Evolutionary conservation across 805 yeast species (phyloP).

Genomic region (Kluyveromyces wickerhamii): DNA sequence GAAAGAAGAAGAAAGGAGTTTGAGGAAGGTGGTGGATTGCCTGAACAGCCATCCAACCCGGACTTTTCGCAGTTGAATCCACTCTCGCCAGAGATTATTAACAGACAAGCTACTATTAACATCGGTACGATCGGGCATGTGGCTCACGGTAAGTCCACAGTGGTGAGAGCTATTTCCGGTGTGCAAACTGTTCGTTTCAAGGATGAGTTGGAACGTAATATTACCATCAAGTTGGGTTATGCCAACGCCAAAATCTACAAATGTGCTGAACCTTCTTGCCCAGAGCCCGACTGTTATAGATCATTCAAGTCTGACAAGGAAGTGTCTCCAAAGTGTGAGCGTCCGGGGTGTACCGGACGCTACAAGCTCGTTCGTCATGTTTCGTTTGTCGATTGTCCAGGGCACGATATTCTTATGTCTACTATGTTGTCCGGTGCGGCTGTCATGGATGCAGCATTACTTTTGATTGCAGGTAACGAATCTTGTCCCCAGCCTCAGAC

Average conservation of each 20-base stretch:
- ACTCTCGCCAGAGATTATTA: slow-evolving; percentile 87
- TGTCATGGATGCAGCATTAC: slow-evolving; percentile 98
- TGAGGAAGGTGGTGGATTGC: slow-evolving; percentile 97
- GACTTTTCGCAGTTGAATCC: slow-evolving; percentile 80
- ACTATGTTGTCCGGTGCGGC: slow-evolving; percentile 99
- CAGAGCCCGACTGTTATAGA: slow-evolving; percentile 90
- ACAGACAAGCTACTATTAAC: slow-evolving; percentile 97
- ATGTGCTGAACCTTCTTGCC: slow-evolving; percentile 78
- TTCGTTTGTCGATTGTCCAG: slow-evolving; percentile 98
- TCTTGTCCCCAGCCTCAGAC: slow-evolving; percentile 99
- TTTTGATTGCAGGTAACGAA: slow-evolving; percentile 96
- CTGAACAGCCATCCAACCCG: slow-evolving; percentile 89
- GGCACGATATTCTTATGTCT: slow-evolving; percentile 99
- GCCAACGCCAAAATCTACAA: slow-evolving; percentile 98
- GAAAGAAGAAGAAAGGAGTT: slow-evolving; percentile 77
- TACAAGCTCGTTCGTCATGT: slow-evolving; percentile 91
- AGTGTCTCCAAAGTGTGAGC: slow-evolving; percentile 84
- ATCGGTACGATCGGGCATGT: slow-evolving; percentile 97
- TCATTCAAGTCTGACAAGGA: slow-evolving; percentile 94
- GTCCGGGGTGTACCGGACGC: slow-evolving; percentile 83
- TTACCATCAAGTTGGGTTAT: slow-evolving; percentile 96
- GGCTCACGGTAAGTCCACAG: slow-evolving; percentile 92
- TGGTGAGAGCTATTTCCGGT: slow-evolving; percentile 93
- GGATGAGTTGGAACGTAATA: slow-evolving; percentile 97
- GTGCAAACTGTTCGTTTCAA: slow-evolving; percentile 99